Evolutionary conservation across 345 rosid genomes (phyloP).

Genomic region (Microcos paniculata): DNA sequence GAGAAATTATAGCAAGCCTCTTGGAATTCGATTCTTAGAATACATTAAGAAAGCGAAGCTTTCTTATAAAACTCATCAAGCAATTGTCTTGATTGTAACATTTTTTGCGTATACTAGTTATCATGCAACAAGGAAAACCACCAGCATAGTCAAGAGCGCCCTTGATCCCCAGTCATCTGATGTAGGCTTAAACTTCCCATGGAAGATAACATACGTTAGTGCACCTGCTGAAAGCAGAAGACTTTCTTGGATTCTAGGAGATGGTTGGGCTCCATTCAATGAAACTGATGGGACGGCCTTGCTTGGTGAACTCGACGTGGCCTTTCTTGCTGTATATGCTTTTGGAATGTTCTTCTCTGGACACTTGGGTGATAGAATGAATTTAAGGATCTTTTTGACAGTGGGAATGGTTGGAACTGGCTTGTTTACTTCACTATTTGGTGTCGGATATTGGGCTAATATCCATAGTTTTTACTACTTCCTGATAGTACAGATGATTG

Average conservation of each 20-base stretch:
- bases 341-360: slow-evolving; percentile 89
- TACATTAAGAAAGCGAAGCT: slow-evolving; percentile 41
- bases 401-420: slow-evolving; percentile 93
- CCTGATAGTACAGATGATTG: slow-evolving; percentile 66
- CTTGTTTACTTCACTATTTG: slow-evolving; percentile 74
- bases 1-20: slow-evolving; percentile 43
- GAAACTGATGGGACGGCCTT: slow-evolving; percentile 64
- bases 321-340: slow-evolving; percentile 79
- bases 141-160: slow-evolving; percentile 86
- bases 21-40: slow-evolving; percentile 64
- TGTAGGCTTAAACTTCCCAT: slow-evolving; percentile 34
- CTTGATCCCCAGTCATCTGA: slow-evolving; percentile 72
- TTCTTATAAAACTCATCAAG: slow-evolving; percentile 67
- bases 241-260: slow-evolving; percentile 36
- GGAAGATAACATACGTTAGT: slow-evolving; percentile 27
- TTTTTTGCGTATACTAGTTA: slow-evolving; percentile 78
- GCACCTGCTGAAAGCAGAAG: slow-evolving; percentile 28
- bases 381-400: slow-evolving; percentile 74
- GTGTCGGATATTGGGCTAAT: slow-evolving; percentile 75
- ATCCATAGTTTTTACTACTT: slow-evolving; percentile 73
- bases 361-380: slow-evolving; percentile 85
- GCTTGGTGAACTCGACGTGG: slow-evolving; percentile 87
- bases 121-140: slow-evolving; percentile 85
- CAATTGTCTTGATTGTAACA: slow-evolving; percentile 78
- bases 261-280: slow-evolving; percentile 92